Evolutionary conservation across 352 stramenopile species (phyloP), one percentile per base, ranked within the genome.

Genomic region (Labyrinthula sp.): DNA sequence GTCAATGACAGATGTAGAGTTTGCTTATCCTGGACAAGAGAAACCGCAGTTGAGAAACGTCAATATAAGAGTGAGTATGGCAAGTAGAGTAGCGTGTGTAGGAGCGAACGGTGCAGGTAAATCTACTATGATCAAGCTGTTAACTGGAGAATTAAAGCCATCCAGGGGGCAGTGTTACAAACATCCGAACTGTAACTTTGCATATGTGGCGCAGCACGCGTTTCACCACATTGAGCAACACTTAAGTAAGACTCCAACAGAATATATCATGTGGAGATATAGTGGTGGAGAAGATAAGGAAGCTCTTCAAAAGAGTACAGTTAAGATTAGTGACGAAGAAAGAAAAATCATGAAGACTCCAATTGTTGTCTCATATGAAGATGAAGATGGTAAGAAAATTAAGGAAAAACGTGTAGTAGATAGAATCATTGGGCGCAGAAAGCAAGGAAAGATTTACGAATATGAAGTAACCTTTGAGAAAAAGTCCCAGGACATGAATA

Each of bases 191-290:
- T 40, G 56, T 21, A 24, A 34, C 17, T 56, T 63, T 35, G 57
- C 52, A 0, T 63, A 63, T 48, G 57, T 63, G 20, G 59, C 62
- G 63, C 33, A 48, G 73, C 84, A 95, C 62, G 78, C 82, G 29
- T 95, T 95, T 68, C 81, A 92, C 60, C 85, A 95, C 66, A 90
- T 95, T 56, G 85, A 95, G 64, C 66, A 87, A 49, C 85, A 95
- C 66, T 73, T 94, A 35, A 81, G 94, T 49, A 72, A 86, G 40
- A 85, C 72, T 45, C 79, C 85, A 20, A 84, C 80, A 54, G 65
- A 87, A 46, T 95, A 95, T 71, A 90, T 95, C 58, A 81, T 93
- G 65, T 95, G 81, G 82, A 74, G 82, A 68, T 95, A 93, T 69
- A 54, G 64, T 79, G 57, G 79, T 89, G 33, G 83, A 83, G 30